These are phyloP conservation scores for Limnanthes douglasii DNA, from an alignment of 345 rosid genomes.

Conservation along the genomic window DNA sequence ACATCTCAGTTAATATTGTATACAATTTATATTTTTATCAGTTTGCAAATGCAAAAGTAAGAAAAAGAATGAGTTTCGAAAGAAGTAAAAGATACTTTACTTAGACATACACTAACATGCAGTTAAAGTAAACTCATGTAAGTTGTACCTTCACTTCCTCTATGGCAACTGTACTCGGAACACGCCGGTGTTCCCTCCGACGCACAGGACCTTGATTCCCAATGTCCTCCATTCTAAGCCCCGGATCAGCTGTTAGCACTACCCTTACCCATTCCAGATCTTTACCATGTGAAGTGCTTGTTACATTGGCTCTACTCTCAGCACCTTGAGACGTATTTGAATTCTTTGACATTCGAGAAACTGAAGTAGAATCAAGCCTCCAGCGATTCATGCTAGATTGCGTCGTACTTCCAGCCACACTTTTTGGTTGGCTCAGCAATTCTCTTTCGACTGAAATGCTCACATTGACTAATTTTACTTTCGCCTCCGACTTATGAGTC, in stretches of 20 bases:
- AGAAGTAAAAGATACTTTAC: too few relatives aligned
- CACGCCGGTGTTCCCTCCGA: conserved; percentile 96
- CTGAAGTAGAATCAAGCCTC: conserved; percentile 7
- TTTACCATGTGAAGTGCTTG: conserved; percentile 12
- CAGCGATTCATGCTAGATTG: conserved; percentile 8
- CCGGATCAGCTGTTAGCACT: conserved; percentile 74
- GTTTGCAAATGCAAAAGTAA: too few relatives aligned
- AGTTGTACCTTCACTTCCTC: conserved; percentile 99
- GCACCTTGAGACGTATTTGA: conserved; percentile 9
- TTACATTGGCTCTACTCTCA: conserved; percentile 15
- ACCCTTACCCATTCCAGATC: conserved; percentile 95
- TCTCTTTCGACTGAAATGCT: conserved; percentile 49
- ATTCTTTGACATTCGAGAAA: conserved; percentile 4
- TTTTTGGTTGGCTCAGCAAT: conserved; percentile 12
- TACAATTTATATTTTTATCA: too few relatives aligned
- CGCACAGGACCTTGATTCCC: conserved; percentile 46
- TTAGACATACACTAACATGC: too few relatives aligned
- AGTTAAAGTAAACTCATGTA: too few relatives aligned
- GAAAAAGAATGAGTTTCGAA: too few relatives aligned
- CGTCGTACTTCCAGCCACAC: conserved; percentile 8
- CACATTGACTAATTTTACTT: conserved; percentile 56
- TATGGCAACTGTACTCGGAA: conserved; percentile 96
- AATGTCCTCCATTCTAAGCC: conserved; percentile 55
- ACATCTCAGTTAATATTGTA: too few relatives aligned
- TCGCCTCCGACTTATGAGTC: conserved; percentile 68